phyloP scores from a whole-genome alignment of 306 rosid species.

The Prunus mira region DNA sequence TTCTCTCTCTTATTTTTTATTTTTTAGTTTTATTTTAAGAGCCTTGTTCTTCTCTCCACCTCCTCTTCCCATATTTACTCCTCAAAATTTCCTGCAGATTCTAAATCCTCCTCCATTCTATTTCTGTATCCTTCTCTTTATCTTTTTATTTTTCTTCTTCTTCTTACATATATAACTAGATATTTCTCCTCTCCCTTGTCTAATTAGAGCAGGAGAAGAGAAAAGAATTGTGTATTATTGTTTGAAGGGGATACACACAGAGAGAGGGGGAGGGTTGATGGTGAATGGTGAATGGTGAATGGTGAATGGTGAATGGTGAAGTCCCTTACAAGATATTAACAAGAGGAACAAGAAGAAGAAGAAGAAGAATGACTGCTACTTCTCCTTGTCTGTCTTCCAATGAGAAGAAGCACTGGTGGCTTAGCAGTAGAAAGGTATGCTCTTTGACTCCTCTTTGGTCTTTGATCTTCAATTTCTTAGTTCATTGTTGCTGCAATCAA shows the following conservation, averaged over 20 bases:
- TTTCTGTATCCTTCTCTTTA: not conserved
- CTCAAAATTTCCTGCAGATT: conserved; percentile 25
- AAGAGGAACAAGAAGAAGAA: not conserved
- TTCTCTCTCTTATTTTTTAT: not conserved
- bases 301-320: conserved; percentile 5
- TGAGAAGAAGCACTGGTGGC: conserved; percentile 98
- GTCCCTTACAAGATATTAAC: conserved; percentile 6
- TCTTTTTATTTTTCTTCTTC: not conserved
- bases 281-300: not conserved
- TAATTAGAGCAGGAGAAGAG: not conserved
- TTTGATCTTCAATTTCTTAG: too few relatives aligned
- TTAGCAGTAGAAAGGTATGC: conserved; percentile 70
- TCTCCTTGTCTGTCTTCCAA: conserved; percentile 40
- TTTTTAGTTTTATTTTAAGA: conserved; percentile 7
- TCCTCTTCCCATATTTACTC: conserved; percentile 25
- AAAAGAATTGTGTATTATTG: not conserved
- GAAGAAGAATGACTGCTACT: conserved; percentile 53
- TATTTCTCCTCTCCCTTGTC: not conserved
- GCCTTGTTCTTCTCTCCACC: conserved; percentile 14
- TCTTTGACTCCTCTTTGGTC: too few relatives aligned
- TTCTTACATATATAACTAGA: not conserved
- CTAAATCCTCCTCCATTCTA: conserved; percentile 15
- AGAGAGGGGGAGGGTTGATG: conserved; percentile 4
- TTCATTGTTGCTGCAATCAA: not conserved
- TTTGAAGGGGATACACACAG: not conserved